A percentile compares a stretch with the other conserved stretches of the same genome.
Evolutionary conservation across 371 early-diverging fungal species (phyloP).

Genomic region (Nematocida sp.): DNA sequence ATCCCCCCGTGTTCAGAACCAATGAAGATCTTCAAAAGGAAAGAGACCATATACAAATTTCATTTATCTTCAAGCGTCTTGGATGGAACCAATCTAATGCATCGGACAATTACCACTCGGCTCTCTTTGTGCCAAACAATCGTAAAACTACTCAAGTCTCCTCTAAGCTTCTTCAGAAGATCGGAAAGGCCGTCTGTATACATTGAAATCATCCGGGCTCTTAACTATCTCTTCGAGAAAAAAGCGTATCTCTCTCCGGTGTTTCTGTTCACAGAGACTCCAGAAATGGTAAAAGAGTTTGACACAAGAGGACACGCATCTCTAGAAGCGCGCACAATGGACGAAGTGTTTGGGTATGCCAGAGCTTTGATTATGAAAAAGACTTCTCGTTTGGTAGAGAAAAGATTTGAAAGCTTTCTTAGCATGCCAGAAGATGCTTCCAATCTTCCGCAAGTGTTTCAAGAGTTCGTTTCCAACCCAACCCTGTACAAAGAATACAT

Average conservation of each 20-base stretch:
- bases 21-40: too few relatives aligned
- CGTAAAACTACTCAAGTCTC: background rate
- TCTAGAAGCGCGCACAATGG: background rate
- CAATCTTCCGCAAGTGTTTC: too few relatives aligned
- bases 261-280: background rate
- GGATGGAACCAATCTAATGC: too few relatives aligned
- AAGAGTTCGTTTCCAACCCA: too few relatives aligned
- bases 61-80: too few relatives aligned
- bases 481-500: background rate
- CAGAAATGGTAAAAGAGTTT: background rate
- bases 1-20: too few relatives aligned
- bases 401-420: background rate
- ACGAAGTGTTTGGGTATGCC: background rate
- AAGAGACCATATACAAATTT: too few relatives aligned
- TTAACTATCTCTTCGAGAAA: background rate
- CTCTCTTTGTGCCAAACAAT: too few relatives aligned
- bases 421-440: background rate
- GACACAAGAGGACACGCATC: background rate
- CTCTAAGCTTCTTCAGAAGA: background rate
- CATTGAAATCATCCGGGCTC: slow-evolving; percentile 14
- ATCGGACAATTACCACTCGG: too few relatives aligned
- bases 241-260: background rate
- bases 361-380: background rate
- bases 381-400: background rate
- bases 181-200: background rate